phyloP scores from a whole-genome alignment of 1,284 basidiomycete species.

The Wolfiporia cocos region DNA sequence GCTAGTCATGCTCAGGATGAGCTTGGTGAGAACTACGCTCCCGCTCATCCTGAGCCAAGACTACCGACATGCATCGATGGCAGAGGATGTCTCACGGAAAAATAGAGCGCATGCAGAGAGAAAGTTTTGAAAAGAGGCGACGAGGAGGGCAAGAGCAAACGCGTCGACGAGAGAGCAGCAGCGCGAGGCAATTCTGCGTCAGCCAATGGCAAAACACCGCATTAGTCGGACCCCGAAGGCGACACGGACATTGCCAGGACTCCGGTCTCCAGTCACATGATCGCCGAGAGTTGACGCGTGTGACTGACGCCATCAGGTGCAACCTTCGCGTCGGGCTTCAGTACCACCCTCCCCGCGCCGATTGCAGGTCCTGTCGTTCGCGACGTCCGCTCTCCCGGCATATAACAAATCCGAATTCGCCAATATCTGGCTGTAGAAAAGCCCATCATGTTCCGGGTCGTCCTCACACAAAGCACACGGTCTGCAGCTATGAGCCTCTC shows the following conservation, averaged over 20 bases:
- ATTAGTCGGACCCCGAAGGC: not conserved
- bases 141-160: conserved; percentile 1
- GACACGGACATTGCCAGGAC: not conserved
- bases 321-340: too few species aligned
- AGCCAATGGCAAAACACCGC: conserved; percentile 28
- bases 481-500: too few species aligned
- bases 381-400: too few species aligned
- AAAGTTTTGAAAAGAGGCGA: conserved; percentile 1
- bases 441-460: conserved; percentile 20
- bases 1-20: conserved; percentile 19
- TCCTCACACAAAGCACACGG: conserved; percentile 11
- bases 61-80: conserved; percentile 4
- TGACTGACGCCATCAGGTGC: conserved; percentile 10
- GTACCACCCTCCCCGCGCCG: too few species aligned
- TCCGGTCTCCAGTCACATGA: not conserved
- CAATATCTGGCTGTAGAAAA: too few species aligned
- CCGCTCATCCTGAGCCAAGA: conserved; percentile 26
- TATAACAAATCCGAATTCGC: too few species aligned
- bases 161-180: conserved; percentile 7
- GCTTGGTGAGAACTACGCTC: conserved; percentile 47
- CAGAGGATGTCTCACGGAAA: conserved; percentile 2
- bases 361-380: too few species aligned
- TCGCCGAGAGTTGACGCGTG: not conserved
- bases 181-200: conserved; percentile 29
- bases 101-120: conserved; percentile 1